Percentiles rank a stretch among this genome's conserved stretches.
These are phyloP conservation scores for Scheffersomyces quercinus DNA, from an alignment of 1,139 yeast species.

Conservation along the genomic window DNA sequence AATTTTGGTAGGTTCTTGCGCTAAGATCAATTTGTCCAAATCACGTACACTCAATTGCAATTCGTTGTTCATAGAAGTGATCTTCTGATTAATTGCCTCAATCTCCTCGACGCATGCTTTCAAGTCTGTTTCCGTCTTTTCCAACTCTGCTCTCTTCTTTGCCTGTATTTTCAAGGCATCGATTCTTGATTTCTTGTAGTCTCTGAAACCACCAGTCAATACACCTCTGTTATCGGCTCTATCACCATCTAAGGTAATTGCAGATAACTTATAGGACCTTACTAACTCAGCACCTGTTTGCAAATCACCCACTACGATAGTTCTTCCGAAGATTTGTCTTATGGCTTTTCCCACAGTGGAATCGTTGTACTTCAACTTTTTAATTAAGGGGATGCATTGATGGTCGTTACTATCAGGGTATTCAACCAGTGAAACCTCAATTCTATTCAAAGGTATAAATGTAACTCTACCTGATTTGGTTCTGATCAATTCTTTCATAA, in stretches of 20 bases:
- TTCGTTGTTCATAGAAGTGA: conserved; percentile 39
- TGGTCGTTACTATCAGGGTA: conserved; percentile 58
- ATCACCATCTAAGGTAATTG: conserved; percentile 92
- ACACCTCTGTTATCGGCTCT: conserved; percentile 82
- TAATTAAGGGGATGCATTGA: conserved; percentile 72
- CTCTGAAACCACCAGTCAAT: conserved; percentile 86
- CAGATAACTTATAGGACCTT: conserved; percentile 59
- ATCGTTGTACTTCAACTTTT: conserved; percentile 62
- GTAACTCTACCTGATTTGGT: conserved; percentile 82
- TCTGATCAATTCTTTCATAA: conserved; percentile 77
- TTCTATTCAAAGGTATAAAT: conserved; percentile 82
- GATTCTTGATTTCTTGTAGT: conserved; percentile 63
- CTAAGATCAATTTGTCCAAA: conserved; percentile 32
- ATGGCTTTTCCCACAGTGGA: conserved; percentile 62
- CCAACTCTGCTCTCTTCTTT: conserved; percentile 50
- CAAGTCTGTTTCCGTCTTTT: conserved; percentile 32
- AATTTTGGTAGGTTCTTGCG: conserved; percentile 46
- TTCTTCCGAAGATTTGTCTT: conserved; percentile 75
- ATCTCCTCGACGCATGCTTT: conserved; percentile 21
- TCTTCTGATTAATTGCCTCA: conserved; percentile 25
- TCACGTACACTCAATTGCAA: conserved; percentile 46
- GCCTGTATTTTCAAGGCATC: conserved; percentile 65
- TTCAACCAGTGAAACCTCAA: conserved; percentile 34
- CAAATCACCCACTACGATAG: conserved; percentile 74
- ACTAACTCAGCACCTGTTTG: conserved; percentile 72